Conservation (phyloP, 192 early-diverging fungal genomes). For the Coemansia asiatica region DNA sequence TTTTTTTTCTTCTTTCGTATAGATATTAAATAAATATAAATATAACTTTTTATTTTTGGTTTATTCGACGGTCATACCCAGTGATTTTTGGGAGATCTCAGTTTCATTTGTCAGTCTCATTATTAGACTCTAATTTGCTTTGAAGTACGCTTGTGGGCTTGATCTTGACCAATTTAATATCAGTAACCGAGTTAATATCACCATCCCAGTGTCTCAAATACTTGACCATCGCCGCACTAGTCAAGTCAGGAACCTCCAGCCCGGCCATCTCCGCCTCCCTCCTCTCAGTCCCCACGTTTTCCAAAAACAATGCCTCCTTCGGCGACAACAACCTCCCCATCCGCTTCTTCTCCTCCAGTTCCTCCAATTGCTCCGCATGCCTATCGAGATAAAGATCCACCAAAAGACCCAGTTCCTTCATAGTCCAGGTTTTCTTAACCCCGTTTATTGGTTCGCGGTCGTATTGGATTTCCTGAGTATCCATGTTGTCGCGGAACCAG, state of each 20-base stretch:
- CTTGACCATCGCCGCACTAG: slow-evolving; percentile 33
- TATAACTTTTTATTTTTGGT: no score
- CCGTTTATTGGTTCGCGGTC: slow-evolving; percentile 46
- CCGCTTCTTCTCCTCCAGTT: slow-evolving; percentile 39
- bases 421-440: slow-evolving; percentile 44
- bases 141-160: slow-evolving; percentile 20
- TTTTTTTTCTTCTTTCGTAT: no score
- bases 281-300: slow-evolving; percentile 21
- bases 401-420: slow-evolving; percentile 16
- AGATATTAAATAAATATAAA: no score
- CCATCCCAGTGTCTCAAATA: slow-evolving; percentile 45
- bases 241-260: slow-evolving; percentile 45
- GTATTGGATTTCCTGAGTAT: slow-evolving; percentile 39
- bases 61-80: slow-evolving; percentile 31
- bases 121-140: neutral
- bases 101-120: no score
- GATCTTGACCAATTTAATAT: slow-evolving; percentile 41
- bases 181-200: slow-evolving; percentile 48
- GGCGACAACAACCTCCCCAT: slow-evolving; percentile 43
- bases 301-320: slow-evolving; percentile 39
- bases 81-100: slow-evolving; percentile 27
- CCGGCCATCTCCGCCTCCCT: slow-evolving; percentile 40
- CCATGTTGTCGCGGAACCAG: slow-evolving; percentile 67
- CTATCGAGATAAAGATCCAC: slow-evolving; percentile 58
- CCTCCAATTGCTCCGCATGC: slow-evolving; percentile 62